phyloP scores from a whole-genome alignment of 1,284 basidiomycete genomes.

The Anthracocystis setariae region DNA sequence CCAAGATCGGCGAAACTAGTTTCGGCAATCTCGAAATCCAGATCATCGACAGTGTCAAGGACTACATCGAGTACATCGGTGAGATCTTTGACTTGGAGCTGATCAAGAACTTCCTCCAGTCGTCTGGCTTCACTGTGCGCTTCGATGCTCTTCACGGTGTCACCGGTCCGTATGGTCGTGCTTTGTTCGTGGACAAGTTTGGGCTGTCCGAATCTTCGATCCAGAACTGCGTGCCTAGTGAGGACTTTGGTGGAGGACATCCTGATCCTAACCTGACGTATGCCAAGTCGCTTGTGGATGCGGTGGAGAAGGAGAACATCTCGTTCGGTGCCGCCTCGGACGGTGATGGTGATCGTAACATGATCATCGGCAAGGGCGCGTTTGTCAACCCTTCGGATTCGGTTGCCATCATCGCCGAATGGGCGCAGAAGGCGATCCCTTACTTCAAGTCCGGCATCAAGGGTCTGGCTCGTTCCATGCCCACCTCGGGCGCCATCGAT shows the following conservation, averaged over 20 bases:
- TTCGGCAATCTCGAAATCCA: conserved; percentile 78
- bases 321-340: conserved; percentile 95
- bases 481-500: conserved; percentile 95
- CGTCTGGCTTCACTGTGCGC: conserved; percentile 78
- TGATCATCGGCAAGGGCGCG: conserved; percentile 98
- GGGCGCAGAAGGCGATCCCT: conserved; percentile 89
- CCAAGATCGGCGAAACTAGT: conserved; percentile 80
- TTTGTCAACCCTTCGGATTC: conserved; percentile 98
- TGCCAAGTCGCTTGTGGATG: conserved; percentile 91
- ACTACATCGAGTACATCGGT: conserved; percentile 86
- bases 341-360: conserved; percentile 97
- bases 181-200: conserved; percentile 85
- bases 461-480: conserved; percentile 95
- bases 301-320: conserved; percentile 86
- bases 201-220: conserved; percentile 82
- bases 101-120: conserved; percentile 88
- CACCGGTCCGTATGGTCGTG: conserved; percentile 93
- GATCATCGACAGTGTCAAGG: conserved; percentile 91
- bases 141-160: conserved; percentile 98
- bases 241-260: conserved; percentile 96
- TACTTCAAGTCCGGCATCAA: conserved; percentile 94
- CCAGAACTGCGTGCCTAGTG: conserved; percentile 89
- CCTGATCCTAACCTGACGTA: conserved; percentile 99
- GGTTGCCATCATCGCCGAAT: conserved; percentile 98
- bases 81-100: conserved; percentile 93